Evolutionary conservation across 148 eudicot species (phyloP).

Genomic region (Limonium bicolor): DNA sequence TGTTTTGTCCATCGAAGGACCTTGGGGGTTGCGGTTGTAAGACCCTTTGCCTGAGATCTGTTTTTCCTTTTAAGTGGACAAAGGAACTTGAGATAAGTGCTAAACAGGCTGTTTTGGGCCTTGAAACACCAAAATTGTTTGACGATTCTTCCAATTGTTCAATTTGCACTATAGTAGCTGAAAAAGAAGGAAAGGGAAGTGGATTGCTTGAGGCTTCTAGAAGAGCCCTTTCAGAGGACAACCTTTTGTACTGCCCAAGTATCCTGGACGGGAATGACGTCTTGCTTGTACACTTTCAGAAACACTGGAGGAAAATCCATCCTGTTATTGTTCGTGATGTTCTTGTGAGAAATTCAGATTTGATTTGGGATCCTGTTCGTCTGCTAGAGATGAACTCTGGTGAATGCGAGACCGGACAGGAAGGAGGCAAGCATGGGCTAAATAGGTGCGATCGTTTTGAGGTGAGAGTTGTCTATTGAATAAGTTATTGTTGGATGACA

Average conservation of each 20-base stretch:
- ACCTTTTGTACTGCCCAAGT: slow-evolving; percentile 45
- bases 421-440: slow-evolving; percentile 17
- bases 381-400: slow-evolving; percentile 41
- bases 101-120: slow-evolving; percentile 27
- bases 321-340: slow-evolving; percentile 67
- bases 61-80: slow-evolving; percentile 49
- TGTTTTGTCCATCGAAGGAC: slow-evolving; percentile 54
- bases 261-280: slow-evolving; percentile 27
- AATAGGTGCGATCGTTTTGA: slow-evolving; percentile 62
- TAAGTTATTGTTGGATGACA: neutral
- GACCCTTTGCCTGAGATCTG: slow-evolving; percentile 47
- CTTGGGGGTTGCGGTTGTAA: slow-evolving; percentile 67
- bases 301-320: slow-evolving; percentile 77
- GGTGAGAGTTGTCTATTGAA: slow-evolving; percentile 18
- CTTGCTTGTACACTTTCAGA: slow-evolving; percentile 58
- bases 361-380: slow-evolving; percentile 63
- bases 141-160: slow-evolving; percentile 31
- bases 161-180: slow-evolving; percentile 19
- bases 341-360: slow-evolving; percentile 17
- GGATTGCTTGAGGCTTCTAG: slow-evolving; percentile 29
- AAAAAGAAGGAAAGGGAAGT: slow-evolving; percentile 14
- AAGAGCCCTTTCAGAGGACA: slow-evolving; percentile 36
- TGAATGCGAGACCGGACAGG: slow-evolving; percentile 21
- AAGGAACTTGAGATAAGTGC: slow-evolving; percentile 56
- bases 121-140: slow-evolving; percentile 18